Base-by-base conservation (phyloP, 2,329 filamentous ascomycete species). In the Exophiala spinifera region DNA sequence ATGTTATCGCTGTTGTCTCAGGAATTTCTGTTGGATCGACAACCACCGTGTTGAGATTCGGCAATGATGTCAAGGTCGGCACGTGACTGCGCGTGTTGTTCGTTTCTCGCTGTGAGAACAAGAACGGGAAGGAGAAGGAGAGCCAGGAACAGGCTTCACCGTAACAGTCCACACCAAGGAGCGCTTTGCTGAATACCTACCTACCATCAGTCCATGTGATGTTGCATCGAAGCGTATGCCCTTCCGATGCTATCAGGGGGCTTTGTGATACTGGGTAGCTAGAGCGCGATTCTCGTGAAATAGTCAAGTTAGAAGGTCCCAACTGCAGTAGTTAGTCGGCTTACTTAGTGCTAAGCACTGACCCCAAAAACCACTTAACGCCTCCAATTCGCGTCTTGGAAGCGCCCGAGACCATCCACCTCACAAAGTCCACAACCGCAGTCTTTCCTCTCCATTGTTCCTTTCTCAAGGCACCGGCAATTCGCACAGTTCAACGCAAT, bases 311-410 rank as follows among this genome's bases (percentile, higher is more conserved):
- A n/a, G 36, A 13, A 39, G 28, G 7, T 10, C 11, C 10, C 3
- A 3, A 10, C 28, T 3, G 28, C 6, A 3, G 3, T 6, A 31
- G 10, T 11, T 3, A 31, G 8, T 31, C 28, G 10, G 3, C 3
- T 5, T 31, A 5, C 3, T 31, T 10, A 10, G 28, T 31, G 6
- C 36, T 39, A n/a, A 19, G 36, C 36, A 39, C 17, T 39, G 36
- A 19, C 36, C 36, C 23, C 17, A 3, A 31, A 46, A 46, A 46
- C 44, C 44, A 46, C 19, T 46, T 46, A 28, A 46, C 44, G 44
- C 44, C 21, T 13, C 15, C 13, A 31, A 5, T 39, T n/a, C 36
- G 36, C 36, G 44, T 46, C 21, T 33, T 46, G 21, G 23, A 46
- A 23, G 23, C 36, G 20, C 11, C 28, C 3, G 11, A 10, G 28